Percentiles rank a stretch among this genome's conserved stretches.
phyloP scores from a whole-genome alignment of 352 stramenopile species.

The Phytophthora lateralis region DNA sequence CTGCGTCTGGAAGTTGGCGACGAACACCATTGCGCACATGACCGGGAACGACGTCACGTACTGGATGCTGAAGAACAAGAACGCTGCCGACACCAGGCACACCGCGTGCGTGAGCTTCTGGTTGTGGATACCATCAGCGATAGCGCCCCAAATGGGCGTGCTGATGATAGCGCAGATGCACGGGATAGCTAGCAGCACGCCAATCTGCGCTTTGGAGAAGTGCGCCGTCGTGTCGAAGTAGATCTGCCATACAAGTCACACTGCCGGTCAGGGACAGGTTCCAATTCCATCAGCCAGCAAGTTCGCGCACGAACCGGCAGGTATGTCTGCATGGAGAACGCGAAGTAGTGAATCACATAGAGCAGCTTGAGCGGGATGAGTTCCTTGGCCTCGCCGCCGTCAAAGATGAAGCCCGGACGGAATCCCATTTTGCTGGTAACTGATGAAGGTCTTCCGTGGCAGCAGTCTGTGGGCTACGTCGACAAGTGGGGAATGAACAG shows the following conservation, averaged over 20 bases:
- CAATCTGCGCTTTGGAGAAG: slow-evolving; percentile 64
- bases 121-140: slow-evolving; percentile 48
- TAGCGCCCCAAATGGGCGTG: slow-evolving; percentile 45
- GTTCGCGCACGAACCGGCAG: slow-evolving; percentile 45
- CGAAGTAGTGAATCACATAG: slow-evolving; percentile 68
- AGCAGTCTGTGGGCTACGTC: neutral
- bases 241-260: slow-evolving; percentile 33
- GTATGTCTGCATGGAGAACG: slow-evolving; percentile 74
- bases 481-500: slow-evolving; percentile 26
- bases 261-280: slow-evolving; percentile 3
- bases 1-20: slow-evolving; percentile 55
- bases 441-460: slow-evolving; percentile 5
- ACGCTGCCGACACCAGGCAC: slow-evolving; percentile 46
- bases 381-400: slow-evolving; percentile 59
- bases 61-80: slow-evolving; percentile 54
- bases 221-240: slow-evolving; percentile 61
- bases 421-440: slow-evolving; percentile 28
- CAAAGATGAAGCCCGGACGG: slow-evolving; percentile 50
- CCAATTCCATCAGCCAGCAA: neutral
- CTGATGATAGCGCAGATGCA: slow-evolving; percentile 53
- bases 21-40: slow-evolving; percentile 50
- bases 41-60: slow-evolving; percentile 49
- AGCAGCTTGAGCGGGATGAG: slow-evolving; percentile 75
- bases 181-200: slow-evolving; percentile 45
- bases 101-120: slow-evolving; percentile 49